Percentiles rank a stretch among this genome's conserved stretches.
Evolutionary conservation across 2,329 filamentous ascomycete genomes (phyloP).

Genomic region (Trichoderma aggressivum): DNA sequence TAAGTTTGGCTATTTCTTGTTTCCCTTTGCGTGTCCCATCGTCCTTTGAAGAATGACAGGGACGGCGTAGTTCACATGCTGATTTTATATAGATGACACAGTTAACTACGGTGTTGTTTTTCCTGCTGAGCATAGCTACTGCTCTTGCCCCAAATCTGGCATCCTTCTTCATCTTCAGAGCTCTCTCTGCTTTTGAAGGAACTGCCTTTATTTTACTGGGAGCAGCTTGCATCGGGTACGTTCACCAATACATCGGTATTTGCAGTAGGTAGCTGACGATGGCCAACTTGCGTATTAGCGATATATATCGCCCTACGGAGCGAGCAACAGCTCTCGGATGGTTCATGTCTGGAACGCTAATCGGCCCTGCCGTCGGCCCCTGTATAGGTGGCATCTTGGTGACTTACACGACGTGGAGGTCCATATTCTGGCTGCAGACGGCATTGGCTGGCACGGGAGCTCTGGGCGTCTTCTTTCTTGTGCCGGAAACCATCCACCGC

Average conservation of each 20-base stretch:
- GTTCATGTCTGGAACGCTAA: constrained; percentile 68
- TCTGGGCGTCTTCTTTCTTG: constrained; percentile 59
- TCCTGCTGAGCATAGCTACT: constrained; percentile 67
- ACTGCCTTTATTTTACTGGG: constrained; percentile 73
- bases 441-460: constrained; percentile 60
- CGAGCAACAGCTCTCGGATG: constrained; percentile 70
- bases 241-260: constrained; percentile 20
- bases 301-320: constrained; percentile 63
- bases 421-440: constrained; percentile 75
- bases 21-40: neutral
- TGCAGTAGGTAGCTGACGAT: neutral
- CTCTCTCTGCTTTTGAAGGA: constrained; percentile 71
- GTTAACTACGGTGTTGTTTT: constrained; percentile 60
- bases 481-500: constrained; percentile 70
- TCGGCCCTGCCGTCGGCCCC: constrained; percentile 67
- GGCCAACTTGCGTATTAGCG: constrained; percentile 34
- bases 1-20: constrained; percentile 34
- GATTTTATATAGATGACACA: constrained; percentile 38
- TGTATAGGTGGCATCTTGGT: constrained; percentile 75
- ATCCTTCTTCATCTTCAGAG: constrained; percentile 70
- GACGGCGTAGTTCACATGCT: neutral
- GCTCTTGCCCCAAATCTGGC: constrained; percentile 68
- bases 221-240: constrained; percentile 61
- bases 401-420: constrained; percentile 68
- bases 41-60: neutral